Evolutionary conservation across 179 eudicot genomes (phyloP), one percentile per base, ranked within the genome.

Genomic region (Silene coronaria): DNA sequence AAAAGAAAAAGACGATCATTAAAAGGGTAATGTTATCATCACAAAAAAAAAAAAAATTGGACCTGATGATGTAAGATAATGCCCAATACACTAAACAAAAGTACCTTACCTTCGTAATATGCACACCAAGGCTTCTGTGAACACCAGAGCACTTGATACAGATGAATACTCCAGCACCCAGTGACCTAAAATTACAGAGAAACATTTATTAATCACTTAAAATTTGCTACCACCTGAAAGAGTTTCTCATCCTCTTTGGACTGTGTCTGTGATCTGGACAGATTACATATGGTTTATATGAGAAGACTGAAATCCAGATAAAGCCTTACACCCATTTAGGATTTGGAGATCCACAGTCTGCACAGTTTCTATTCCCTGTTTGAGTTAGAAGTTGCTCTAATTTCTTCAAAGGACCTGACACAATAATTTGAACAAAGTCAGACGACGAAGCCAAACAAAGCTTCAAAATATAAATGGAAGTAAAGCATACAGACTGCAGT

Each of bases 241-340:
- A 26, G 5, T 61, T 58, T 58, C 23, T 38, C 10, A 21, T 67
- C 6, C 55, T 67, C 71, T 46, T 67, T 67, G 53, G 24, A 5
- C 17, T 11, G 71, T 67, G 71, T 19, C 26, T 75, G 27, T 63
- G 71, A 75, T 64, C 13, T 2, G n/a, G 4, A 24, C n/a, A 46
- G 61, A 38, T 36, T 19, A 67, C 26, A 66, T 16, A 66, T 32
- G 57, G 65, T 16, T 26, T 17, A 19, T 51, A 24, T 23, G 27
- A 53, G 71, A 28, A 55, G 27, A 36, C 72, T 16, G 23, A 42
- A 57, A 30, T 2, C 19, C 11, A 45, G 65, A 32, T 16, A 72
- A 51, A 80, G 77, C 84, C 97, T 91, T 91, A 95, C 99, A 91
- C 97, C 99, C 99, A 95, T 87, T 91, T 95, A 51, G 99, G 99